Percentiles rank a stretch among this genome's conserved stretches.
Evolutionary conservation across 257 asterid species (phyloP).

Genomic region (Haberlea rhodopensis): DNA sequence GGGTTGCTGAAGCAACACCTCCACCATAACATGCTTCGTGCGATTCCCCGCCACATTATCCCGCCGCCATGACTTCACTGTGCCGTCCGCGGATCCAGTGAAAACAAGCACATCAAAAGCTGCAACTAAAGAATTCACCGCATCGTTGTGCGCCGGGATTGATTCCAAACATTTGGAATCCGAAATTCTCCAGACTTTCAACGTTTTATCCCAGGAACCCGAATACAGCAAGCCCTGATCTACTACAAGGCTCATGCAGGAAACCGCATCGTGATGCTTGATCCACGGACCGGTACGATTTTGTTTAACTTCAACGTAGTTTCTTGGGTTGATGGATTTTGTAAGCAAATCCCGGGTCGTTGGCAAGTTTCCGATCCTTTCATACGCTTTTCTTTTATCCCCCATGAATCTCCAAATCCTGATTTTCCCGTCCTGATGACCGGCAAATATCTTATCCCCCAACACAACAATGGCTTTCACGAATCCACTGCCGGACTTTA

Average conservation of each 20-base stretch:
- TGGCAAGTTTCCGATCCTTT: conserved; percentile 69
- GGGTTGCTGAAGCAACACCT: conserved; percentile 58
- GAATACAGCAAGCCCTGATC: conserved; percentile 63
- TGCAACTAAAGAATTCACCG: conserved; percentile 62
- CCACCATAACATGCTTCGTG: conserved; percentile 58
- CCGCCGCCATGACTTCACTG: conserved; percentile 88
- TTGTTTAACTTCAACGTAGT: conserved; percentile 59
- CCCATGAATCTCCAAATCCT: conserved; percentile 67
- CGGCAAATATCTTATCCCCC: conserved; percentile 60
- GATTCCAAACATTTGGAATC: conserved; percentile 84
- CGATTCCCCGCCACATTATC: conserved; percentile 45
- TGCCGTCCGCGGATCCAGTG: conserved; percentile 89
- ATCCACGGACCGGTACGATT: conserved; percentile 71
- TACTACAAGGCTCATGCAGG: conserved; percentile 59
- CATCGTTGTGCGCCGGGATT: conserved; percentile 68
- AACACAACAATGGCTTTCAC: conserved; percentile 70
- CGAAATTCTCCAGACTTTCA: conserved; percentile 83
- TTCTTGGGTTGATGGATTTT: conserved; percentile 65
- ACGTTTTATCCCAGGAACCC: conserved; percentile 87
- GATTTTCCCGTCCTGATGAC: conserved; percentile 87
- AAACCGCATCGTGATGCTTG: conserved; percentile 76
- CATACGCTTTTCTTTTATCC: conserved; percentile 31
- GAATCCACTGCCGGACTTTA: conserved; percentile 73
- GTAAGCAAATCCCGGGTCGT: conserved; percentile 57
- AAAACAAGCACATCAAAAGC: conserved; percentile 64